Evolutionary conservation across 768 basidiomycete species (phyloP).

Genomic region (Tephrocybe sp.): DNA sequence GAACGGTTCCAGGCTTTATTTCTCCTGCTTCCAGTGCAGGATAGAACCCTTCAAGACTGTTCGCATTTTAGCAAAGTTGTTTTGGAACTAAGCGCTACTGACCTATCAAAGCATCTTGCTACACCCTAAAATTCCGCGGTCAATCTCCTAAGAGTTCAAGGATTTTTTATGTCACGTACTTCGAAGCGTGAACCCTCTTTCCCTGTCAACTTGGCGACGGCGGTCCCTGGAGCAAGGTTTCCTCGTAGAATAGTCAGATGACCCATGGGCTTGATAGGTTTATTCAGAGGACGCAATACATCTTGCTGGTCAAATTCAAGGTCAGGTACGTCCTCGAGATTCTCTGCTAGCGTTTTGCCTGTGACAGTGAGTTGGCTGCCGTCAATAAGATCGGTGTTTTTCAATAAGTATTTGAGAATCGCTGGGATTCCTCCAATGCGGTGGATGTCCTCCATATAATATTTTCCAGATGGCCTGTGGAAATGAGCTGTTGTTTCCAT

Average conservation of each 20-base stretch:
- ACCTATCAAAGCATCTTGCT: slow-evolving; percentile 80
- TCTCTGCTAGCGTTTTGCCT: slow-evolving; percentile 86
- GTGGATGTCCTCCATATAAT: slow-evolving; percentile 90
- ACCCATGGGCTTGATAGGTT: slow-evolving; percentile 85
- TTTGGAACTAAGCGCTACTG: slow-evolving; percentile 1
- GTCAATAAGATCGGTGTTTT: slow-evolving; percentile 75
- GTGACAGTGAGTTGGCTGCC: slow-evolving; percentile 86
- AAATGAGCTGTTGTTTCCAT: neutral
- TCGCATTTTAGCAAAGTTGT: neutral
- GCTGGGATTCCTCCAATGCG: slow-evolving; percentile 83
- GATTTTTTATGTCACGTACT: slow-evolving; percentile 33
- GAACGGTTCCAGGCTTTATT: slow-evolving; percentile 69
- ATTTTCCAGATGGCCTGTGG: slow-evolving; percentile 67
- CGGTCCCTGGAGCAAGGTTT: slow-evolving; percentile 83
- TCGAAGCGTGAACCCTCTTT: slow-evolving; percentile 87
- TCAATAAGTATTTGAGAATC: slow-evolving; percentile 78
- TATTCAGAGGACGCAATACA: slow-evolving; percentile 64
- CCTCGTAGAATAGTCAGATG: slow-evolving; percentile 87
- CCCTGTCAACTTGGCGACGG: slow-evolving; percentile 92
- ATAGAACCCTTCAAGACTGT: slow-evolving; percentile 67
- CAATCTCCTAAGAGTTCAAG: neutral
- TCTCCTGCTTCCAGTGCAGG: slow-evolving; percentile 70
- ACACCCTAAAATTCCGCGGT: slow-evolving; percentile 43
- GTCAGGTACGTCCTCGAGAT: slow-evolving; percentile 74
- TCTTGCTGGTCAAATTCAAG: slow-evolving; percentile 73